phyloP scores from a whole-genome alignment of 2,329 filamentous ascomycete species.

The Davidsoniella neocaledoniae region DNA sequence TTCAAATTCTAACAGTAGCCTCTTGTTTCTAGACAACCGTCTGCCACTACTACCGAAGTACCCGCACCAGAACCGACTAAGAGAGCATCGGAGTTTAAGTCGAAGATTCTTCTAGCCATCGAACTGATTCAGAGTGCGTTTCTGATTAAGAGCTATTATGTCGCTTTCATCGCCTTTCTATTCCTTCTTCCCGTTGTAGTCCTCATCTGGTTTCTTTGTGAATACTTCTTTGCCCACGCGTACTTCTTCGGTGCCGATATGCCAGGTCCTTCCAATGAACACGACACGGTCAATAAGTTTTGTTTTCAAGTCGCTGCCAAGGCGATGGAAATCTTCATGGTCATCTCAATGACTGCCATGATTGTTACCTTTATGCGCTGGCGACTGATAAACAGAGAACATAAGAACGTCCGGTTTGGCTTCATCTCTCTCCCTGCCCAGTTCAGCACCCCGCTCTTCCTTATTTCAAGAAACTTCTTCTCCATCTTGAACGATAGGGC shows the following conservation, averaged over 20 bases:
- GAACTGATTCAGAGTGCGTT: no score
- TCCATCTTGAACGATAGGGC: background rate
- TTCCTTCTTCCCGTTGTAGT: background rate
- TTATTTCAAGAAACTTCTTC: background rate
- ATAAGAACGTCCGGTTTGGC: background rate
- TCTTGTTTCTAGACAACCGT: no score
- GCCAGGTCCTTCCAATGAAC: background rate
- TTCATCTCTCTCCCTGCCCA: background rate
- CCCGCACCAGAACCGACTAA: no score
- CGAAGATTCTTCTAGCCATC: no score
- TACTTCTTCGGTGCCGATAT: background rate
- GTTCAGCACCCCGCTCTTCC: background rate
- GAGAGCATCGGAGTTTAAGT: no score
- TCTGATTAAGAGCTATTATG: no score
- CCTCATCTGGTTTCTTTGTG: background rate
- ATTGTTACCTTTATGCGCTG: slow-evolving; percentile 1
- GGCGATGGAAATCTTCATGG: background rate
- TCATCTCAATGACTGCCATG: slow-evolving; percentile 1
- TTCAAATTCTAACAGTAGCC: no score
- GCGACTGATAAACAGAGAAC: background rate
- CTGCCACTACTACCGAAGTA: no score
- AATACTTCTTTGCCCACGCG: background rate
- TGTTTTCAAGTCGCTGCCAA: background rate
- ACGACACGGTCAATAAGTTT: background rate
- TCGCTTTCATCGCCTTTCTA: background rate